A percentile compares a stretch with the other conserved stretches of the same genome.
These are phyloP conservation scores for Paramecium sonneborni DNA, from an alignment of 73 alveolate species.

Conservation along the genomic window DNA sequence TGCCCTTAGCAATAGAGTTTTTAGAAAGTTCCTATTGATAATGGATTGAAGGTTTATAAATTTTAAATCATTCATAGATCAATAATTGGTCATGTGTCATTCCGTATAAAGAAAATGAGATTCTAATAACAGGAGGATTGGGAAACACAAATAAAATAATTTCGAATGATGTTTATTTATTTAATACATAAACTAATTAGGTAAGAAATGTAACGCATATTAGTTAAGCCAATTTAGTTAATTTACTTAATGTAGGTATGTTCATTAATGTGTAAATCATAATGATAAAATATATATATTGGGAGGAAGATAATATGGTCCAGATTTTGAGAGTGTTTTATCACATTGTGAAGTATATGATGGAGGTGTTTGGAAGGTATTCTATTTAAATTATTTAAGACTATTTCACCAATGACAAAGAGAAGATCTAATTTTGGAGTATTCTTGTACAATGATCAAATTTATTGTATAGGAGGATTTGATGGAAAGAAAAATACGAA, in stretches of 20 bases:
- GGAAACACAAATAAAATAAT: conserved; percentile 5
- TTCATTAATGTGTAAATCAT: background rate
- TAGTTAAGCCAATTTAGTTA: background rate
- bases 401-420: conserved; percentile 36
- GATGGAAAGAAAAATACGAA: conserved; percentile 56
- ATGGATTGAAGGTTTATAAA: background rate
- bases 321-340: conserved; percentile 56
- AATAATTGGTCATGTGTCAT: conserved; percentile 52
- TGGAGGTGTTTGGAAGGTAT: conserved; percentile 49
- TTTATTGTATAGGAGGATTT: conserved; percentile 32
- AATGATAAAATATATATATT: background rate
- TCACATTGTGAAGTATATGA: conserved; percentile 38
- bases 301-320: conserved; percentile 55
- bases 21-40: background rate
- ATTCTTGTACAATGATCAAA: background rate
- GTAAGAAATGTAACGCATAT: background rate
- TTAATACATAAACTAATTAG: background rate
- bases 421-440: conserved; percentile 55
- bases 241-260: conserved; percentile 38
- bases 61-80: background rate
- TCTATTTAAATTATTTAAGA: background rate
- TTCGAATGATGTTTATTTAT: conserved; percentile 16
- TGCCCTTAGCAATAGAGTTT: background rate
- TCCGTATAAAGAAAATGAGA: background rate
- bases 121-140: conserved; percentile 31